Evolutionary conservation across 768 basidiomycete genomes (phyloP), one percentile per base, ranked within the genome.

Genomic region (Kwoniella sp.): DNA sequence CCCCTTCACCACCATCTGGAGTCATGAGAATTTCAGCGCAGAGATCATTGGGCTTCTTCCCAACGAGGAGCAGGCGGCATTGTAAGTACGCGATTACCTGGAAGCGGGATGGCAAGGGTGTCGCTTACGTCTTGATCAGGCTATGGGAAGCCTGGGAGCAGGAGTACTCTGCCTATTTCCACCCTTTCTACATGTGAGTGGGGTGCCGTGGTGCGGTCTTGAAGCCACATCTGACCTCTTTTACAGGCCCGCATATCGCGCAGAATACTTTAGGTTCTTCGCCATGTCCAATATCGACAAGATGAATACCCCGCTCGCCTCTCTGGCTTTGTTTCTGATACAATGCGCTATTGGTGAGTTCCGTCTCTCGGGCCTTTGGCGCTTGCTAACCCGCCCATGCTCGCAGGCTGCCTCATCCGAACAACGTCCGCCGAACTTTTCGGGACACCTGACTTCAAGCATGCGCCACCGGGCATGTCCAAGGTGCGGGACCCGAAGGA

Each of bases 1-100:
- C 44, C 73, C 73, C 3, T 74, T 74, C 49, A 72, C 73, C 8
- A 74, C 73, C 3, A 74, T 74, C 36, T 74, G 73, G 73, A 69
- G 65, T 53, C 70, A 72, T 39, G 73, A 74, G 33, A 69, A 70
- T 42, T 74, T 72, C 46, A 64, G 53, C 17, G 67, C 56, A 10
- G 73, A 74, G 44, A 67, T 74, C 47, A 65, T 74, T 17, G 69
- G 67, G 2, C 57, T 74, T 1, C 37, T 74, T 14, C 73, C 73
- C 8, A 63, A 51, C 37, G 26, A 47, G 20, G 62, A 62, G 38
- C 70, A 74, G 40, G 57, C 73, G 1, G 64, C 69, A 50, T 5
- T 70, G 67, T 73, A 38, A 53, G 69, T 56, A 11, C 20, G 1
- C 2, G 0, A 15, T 27, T 23, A 27, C 17, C 9, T 28, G 46